Conservation (phyloP, 768 basidiomycete genomes). For the Paxillus ammoniavirescens region DNA sequence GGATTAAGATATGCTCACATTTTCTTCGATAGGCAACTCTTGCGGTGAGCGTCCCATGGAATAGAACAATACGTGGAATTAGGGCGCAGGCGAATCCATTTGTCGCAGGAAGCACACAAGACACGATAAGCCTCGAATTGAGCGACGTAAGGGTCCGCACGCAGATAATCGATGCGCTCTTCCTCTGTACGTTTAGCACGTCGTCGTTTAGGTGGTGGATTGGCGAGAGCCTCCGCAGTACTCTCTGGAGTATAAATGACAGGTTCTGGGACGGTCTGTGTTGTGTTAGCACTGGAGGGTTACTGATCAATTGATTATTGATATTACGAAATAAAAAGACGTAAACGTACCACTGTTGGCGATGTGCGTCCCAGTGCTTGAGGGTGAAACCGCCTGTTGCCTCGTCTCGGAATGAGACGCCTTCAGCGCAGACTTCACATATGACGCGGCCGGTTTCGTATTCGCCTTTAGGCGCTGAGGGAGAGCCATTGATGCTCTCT, state of each 20-base stretch:
- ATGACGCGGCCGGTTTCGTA: conserved; percentile 65
- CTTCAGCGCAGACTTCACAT: conserved; percentile 61
- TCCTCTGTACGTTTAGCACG: conserved; percentile 77
- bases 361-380: conserved; percentile 70
- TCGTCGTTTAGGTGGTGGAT: conserved; percentile 59
- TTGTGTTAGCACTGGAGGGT: conserved; percentile 26
- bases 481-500: conserved; percentile 7
- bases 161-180: conserved; percentile 68
- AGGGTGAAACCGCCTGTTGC: conserved; percentile 60
- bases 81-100: conserved; percentile 82
- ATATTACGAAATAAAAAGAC: conserved; percentile 2
- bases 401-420: conserved; percentile 68
- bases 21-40: conserved; percentile 79
- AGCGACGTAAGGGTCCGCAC: conserved; percentile 74
- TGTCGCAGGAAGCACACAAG: conserved; percentile 76
- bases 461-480: conserved; percentile 41
- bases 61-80: conserved; percentile 89
- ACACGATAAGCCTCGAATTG: conserved; percentile 80
- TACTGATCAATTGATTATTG: conserved; percentile 7
- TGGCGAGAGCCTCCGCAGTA: conserved; percentile 40
- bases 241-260: conserved; percentile 45
- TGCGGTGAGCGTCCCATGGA: conserved; percentile 84
- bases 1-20: conserved; percentile 43
- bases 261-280: conserved; percentile 33
- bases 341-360: conserved; percentile 50